Base-by-base conservation (phyloP, 2,329 filamentous ascomycete species). In the Ophiostoma quercus region DNA sequence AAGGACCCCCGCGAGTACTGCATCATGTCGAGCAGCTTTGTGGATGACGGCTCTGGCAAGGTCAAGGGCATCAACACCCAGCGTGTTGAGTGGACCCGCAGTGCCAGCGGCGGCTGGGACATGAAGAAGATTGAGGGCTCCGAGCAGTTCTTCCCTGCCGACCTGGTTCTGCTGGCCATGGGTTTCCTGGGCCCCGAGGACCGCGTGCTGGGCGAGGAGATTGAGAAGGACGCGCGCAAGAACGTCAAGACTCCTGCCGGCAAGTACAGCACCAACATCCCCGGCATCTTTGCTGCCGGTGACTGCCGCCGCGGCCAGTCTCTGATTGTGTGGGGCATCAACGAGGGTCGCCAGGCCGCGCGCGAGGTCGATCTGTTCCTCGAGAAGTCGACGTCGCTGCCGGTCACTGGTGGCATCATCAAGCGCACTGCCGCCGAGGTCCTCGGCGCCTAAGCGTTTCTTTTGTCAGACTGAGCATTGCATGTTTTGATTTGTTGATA, bases 21-120 rank as follows among this genome's bases (percentile, higher is more conserved):
- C 83, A 93, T 98, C 82, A 97, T 97, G 92, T 96, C 93, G 22
- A 94, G 96, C 83, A 92, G 96, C 76, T 98, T 98, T 75, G 92
- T 96, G 72, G 92, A 94, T 74, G 92, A 97, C 75, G 94, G 92
- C 72, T 87, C 81, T 67, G 94, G 94, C 78, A 90, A 90, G 74
- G 92, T 98, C 77, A 96, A 93, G 84, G 94, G 94, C 73, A 97
- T 98, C 85, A 97, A 95, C 82, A 97, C 93, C 62, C 88, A 95
- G 71, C 92, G 94, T 69, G 94, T 98, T 62, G 94, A 97, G 79
- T 98, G 94, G 94, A 95, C 92, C 75, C 95, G 94, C 84, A 92
- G 89, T 69, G 85, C 92, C 37, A 89, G 87, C 72, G 94, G 94
- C 74, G 94, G 94, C 63, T 98, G 94, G 94, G 94, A 97, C 81